Evolutionary conservation across 2,329 filamentous ascomycete genomes (phyloP), one percentile per base, ranked within the genome.

Genomic region (Alternaria ventricosa): DNA sequence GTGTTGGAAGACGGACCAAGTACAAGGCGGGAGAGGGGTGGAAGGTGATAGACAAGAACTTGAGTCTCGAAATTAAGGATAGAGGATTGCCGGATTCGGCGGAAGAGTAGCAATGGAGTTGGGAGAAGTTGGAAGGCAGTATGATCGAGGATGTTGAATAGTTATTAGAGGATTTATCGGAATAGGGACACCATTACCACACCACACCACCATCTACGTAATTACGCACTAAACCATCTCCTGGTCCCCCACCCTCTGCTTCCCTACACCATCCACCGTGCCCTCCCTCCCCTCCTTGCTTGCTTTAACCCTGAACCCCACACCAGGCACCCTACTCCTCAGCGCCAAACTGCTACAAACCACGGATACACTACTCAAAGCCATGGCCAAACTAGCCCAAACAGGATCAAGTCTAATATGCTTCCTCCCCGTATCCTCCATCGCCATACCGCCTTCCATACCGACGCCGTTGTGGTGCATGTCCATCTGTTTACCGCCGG

Each of bases 331-430:
- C 57, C 65, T 71, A 57, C 79, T 85, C 76, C 90, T 87, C 82
- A 97, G 80, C 54, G 89, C 85, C 73, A 97, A 80, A 82, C 92
- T 95, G 78, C 93, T 97, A 75, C 88, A 82, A 55, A 97, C 91
- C 49, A 98, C 94, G 74, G 92, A 96, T 69, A 97, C 90, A 79
- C 92, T 95, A 80, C 94, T 97, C 78, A 94, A 80, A 25, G 95
- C 95, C 95, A 97, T 98, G 1, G 94, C 94, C 77, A 97, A 81
- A 69, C 90, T 91, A 6, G 94, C 95, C 94, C 94, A 97, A 1
- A 92, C 92, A 0, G 92, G 92, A 77, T 92, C 90, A 50, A 94
- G 81, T 64, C 87, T 82, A 20, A 93, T 80, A 75, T 91, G 90
- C 28, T 77, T 76, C 2, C 84, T 86, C 2, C 73, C 75, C 9